phyloP scores from a whole-genome alignment of 2,329 filamentous ascomycete genomes.

The Ascochyta koolunga region DNA sequence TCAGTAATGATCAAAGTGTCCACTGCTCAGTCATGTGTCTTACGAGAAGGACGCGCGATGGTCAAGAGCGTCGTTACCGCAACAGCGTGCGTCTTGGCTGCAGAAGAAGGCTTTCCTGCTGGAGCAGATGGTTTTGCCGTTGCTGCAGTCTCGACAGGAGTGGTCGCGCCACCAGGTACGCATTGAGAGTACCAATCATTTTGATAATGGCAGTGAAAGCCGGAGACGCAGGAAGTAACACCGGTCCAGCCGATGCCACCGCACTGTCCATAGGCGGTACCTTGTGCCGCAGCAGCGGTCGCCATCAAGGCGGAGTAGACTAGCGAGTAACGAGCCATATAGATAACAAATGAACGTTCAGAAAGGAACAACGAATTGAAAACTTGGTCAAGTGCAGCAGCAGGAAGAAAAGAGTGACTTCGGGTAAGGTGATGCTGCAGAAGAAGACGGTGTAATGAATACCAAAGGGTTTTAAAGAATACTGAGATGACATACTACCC shows the following conservation, averaged over 20 bases:
- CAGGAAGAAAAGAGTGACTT: not conserved
- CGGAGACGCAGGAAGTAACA: constrained; percentile 44
- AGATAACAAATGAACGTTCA: not conserved
- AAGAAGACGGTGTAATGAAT: no score
- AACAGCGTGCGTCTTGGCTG: constrained; percentile 2
- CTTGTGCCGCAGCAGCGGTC: not conserved
- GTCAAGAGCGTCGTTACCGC: not conserved
- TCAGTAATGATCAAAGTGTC: not conserved
- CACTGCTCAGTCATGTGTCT: not conserved
- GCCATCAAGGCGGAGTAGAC: constrained; percentile 4
- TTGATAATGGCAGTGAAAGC: constrained; percentile 40
- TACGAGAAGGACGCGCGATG: not conserved
- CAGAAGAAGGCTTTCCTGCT: not conserved
- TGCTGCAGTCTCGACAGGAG: not conserved
- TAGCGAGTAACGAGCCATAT: constrained; percentile 3
- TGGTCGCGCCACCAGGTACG: constrained; percentile 11
- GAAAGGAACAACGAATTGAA: not conserved
- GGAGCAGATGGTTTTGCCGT: not conserved
- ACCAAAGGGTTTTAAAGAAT: no score
- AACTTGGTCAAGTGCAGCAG: not conserved
- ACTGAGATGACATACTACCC: no score
- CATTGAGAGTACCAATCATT: constrained; percentile 55
- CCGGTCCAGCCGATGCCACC: constrained; percentile 51
- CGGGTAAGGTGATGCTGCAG: not conserved
- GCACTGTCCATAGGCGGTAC: constrained; percentile 42